Conservation (phyloP, 2,329 filamentous ascomycete genomes). For the Cladobotryum protrusum region DNA sequence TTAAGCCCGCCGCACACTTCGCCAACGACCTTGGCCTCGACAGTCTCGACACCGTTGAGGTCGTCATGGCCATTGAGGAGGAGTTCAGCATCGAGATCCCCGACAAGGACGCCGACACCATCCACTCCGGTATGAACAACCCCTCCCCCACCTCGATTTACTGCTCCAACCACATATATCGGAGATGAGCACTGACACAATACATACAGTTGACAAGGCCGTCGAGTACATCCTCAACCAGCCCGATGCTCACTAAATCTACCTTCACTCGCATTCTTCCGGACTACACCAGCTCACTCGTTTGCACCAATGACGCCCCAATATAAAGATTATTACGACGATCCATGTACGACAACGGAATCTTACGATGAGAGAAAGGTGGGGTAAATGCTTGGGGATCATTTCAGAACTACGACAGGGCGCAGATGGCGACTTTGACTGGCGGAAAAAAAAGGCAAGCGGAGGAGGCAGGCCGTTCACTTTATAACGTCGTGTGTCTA, state of each 20-base stretch:
- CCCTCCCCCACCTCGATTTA: too few species aligned
- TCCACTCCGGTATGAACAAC: slow-evolving; percentile 75
- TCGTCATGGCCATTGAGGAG: slow-evolving; percentile 99
- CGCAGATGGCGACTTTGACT: neutral
- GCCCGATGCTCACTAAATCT: slow-evolving; percentile 70
- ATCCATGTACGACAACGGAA: neutral
- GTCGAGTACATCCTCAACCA: slow-evolving; percentile 90
- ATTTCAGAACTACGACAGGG: neutral
- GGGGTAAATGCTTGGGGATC: neutral
- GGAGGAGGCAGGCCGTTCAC: neutral
- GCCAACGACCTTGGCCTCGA: slow-evolving; percentile 95
- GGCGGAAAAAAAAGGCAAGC: neutral
- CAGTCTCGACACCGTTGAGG: slow-evolving; percentile 96
- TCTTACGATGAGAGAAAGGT: neutral
- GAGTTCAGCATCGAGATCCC: slow-evolving; percentile 90
- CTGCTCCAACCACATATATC: too few species aligned
- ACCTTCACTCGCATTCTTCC: slow-evolving; percentile 5
- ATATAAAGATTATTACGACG: neutral
- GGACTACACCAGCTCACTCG: neutral
- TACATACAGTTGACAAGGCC: slow-evolving; percentile 72
- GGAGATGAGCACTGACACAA: neutral
- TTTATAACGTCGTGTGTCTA: neutral
- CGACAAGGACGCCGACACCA: slow-evolving; percentile 90
- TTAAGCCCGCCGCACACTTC: slow-evolving; percentile 81
- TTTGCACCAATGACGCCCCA: neutral